A percentile compares a stretch with the other conserved stretches of the same genome.
phyloP scores from a whole-genome alignment of 805 yeast species.

The Candida taoyuanica region DNA sequence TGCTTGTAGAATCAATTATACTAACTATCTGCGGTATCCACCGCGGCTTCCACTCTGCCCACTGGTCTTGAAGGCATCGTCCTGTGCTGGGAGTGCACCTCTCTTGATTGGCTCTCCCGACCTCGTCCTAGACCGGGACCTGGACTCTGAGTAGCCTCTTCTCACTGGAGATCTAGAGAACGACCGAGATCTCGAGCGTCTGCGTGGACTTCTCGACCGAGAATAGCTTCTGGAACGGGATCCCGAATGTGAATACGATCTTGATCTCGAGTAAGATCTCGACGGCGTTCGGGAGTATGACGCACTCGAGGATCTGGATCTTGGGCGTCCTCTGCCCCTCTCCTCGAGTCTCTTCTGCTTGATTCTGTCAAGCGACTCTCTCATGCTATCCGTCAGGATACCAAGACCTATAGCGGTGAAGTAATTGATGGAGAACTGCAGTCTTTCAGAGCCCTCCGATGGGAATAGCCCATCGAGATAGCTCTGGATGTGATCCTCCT shows the following conservation, averaged over 20 bases:
- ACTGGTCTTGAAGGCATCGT: constrained; percentile 2
- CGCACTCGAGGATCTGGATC: constrained; percentile 25
- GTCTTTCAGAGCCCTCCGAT: constrained; percentile 40
- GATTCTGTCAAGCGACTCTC: constrained; percentile 39
- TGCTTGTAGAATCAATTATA: too few relatives aligned
- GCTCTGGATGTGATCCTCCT: constrained; percentile 48
- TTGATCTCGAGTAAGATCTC: constrained; percentile 15
- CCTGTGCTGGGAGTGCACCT: constrained; percentile 3
- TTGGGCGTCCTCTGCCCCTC: constrained; percentile 17
- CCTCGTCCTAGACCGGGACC: constrained; percentile 1
- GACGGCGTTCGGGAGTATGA: constrained; percentile 21
- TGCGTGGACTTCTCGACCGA: not conserved
- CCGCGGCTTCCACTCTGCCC: not conserved
- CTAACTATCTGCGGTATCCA: not conserved
- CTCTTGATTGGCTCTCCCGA: not conserved
- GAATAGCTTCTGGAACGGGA: constrained; percentile 24
- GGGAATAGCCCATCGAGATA: constrained; percentile 65
- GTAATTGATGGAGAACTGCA: constrained; percentile 79
- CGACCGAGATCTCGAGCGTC: constrained; percentile 1
- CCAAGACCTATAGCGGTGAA: constrained; percentile 94
- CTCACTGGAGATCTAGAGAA: constrained; percentile 12
- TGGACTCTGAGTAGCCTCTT: constrained; percentile 5
- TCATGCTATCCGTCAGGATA: constrained; percentile 74
- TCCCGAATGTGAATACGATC: constrained; percentile 9
- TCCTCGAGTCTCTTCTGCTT: constrained; percentile 27